Evolutionary conservation across 2,329 filamentous ascomycete species (phyloP).

Genomic region (Epichloe typhina): DNA sequence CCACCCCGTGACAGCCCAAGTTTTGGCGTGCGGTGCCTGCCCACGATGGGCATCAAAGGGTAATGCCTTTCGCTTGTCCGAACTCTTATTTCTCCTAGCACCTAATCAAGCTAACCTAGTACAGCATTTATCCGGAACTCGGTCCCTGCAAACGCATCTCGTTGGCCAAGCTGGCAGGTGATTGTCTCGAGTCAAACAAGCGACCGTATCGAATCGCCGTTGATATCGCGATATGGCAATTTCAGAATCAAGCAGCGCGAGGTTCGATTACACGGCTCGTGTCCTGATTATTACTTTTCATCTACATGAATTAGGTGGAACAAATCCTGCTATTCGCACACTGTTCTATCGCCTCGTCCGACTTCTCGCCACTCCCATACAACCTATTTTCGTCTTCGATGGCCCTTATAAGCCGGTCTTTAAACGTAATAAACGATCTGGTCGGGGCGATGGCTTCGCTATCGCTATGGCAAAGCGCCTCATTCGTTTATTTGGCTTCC

Average conservation of each 20-base stretch:
- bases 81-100: too few relatives aligned
- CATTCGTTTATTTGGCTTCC: slow-evolving; percentile 74
- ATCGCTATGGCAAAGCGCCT: slow-evolving; percentile 71
- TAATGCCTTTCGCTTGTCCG: slow-evolving; percentile 13
- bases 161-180: slow-evolving; percentile 67
- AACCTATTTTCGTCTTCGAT: slow-evolving; percentile 84
- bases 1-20: background rate
- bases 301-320: slow-evolving; percentile 44
- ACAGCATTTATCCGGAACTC: slow-evolving; percentile 80
- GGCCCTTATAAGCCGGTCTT: slow-evolving; percentile 72
- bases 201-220: slow-evolving; percentile 77
- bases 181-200: slow-evolving; percentile 56
- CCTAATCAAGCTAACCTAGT: slow-evolving; percentile 3
- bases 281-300: too few relatives aligned
- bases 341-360: slow-evolving; percentile 84
- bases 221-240: slow-evolving; percentile 95
- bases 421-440: slow-evolving; percentile 72
- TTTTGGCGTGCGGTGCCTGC: background rate
- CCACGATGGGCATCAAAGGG: slow-evolving; percentile 53
- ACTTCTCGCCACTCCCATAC: slow-evolving; percentile 62
- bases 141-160: slow-evolving; percentile 68
- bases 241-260: slow-evolving; percentile 75
- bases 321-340: slow-evolving; percentile 80
- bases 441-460: slow-evolving; percentile 51
- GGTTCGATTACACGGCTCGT: slow-evolving; percentile 26